Conservation (phyloP, 2,329 filamentous ascomycete species). For the Claviceps fusiformis region DNA sequence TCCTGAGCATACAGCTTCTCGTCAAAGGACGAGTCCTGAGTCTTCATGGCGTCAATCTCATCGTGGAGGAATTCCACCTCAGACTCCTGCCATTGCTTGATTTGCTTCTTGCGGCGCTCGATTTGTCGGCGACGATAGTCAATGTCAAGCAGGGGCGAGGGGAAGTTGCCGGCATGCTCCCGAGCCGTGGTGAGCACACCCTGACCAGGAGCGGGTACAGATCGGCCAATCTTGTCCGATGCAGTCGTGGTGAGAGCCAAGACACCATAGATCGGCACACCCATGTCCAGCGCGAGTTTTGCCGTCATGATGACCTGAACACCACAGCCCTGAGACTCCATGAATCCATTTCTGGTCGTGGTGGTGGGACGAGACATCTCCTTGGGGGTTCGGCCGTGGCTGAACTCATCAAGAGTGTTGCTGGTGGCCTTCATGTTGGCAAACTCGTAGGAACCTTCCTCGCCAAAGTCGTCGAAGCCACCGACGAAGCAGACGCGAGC, state of each 20-base stretch:
- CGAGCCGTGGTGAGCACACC: conserved; percentile 93
- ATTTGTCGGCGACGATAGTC: conserved; percentile 94
- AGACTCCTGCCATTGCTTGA: conserved; percentile 92
- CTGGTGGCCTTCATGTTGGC: conserved; percentile 99
- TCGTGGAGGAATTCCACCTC: conserved; percentile 88
- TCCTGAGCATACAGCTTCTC: conserved; percentile 78
- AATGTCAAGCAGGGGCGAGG: conserved; percentile 90
- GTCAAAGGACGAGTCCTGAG: conserved; percentile 59
- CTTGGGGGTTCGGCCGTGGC: conserved; percentile 82
- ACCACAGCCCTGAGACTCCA: conserved; percentile 98
- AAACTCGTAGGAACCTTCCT: conserved; percentile 98
- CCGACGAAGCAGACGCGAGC: conserved; percentile 94
- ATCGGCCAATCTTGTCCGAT: conserved; percentile 97
- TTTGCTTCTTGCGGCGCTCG: conserved; percentile 82
- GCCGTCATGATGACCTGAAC: conserved; percentile 98
- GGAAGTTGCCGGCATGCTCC: conserved; percentile 82
- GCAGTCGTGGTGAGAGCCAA: conserved; percentile 88
- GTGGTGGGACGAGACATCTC: conserved; percentile 98
- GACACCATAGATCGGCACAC: conserved; percentile 92
- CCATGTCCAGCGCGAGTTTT: conserved; percentile 92
- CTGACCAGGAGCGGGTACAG: conserved; percentile 89
- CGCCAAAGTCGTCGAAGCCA: conserved; percentile 98
- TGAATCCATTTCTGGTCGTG: conserved; percentile 93
- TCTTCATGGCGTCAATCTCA: conserved; percentile 82
- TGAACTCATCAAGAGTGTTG: conserved; percentile 93